phyloP scores from a whole-genome alignment of 371 early-diverging fungal species.

The Catenaria anguillulae region DNA sequence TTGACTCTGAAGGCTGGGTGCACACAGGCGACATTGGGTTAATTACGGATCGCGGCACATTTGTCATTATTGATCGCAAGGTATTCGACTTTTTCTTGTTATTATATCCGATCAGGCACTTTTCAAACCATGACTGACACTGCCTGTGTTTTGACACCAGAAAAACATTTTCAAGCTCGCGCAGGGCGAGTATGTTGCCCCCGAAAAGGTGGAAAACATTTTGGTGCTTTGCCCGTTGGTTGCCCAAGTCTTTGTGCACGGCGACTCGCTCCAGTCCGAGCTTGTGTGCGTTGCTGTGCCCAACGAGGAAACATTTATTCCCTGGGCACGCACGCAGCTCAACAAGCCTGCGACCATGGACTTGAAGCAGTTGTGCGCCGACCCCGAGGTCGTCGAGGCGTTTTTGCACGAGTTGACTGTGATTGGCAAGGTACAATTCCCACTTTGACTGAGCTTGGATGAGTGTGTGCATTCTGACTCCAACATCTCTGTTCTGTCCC shows the following conservation, averaged over 20 bases:
- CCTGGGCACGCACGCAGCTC: constrained; percentile 1
- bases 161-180: constrained; percentile 97
- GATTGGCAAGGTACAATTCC: no score
- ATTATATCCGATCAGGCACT: no score
- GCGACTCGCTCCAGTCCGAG: constrained; percentile 59
- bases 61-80: constrained; percentile 21
- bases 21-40: constrained; percentile 84
- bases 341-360: background rate
- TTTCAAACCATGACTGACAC: no score
- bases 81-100: no score
- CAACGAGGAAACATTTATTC: constrained; percentile 20
- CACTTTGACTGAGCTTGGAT: no score
- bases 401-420: constrained; percentile 42
- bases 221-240: constrained; percentile 43
- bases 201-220: constrained; percentile 63
- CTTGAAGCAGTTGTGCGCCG: constrained; percentile 33
- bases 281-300: constrained; percentile 79
- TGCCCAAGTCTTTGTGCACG: constrained; percentile 67
- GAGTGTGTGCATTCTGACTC: no score
- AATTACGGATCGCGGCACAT: constrained; percentile 63
- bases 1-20: constrained; percentile 81
- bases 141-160: no score
- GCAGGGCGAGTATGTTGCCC: constrained; percentile 21
- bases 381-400: constrained; percentile 35
- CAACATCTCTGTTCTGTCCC: no score